Conservation (phyloP, 2,329 filamentous ascomycete species). For the Phoma herbarum region DNA sequence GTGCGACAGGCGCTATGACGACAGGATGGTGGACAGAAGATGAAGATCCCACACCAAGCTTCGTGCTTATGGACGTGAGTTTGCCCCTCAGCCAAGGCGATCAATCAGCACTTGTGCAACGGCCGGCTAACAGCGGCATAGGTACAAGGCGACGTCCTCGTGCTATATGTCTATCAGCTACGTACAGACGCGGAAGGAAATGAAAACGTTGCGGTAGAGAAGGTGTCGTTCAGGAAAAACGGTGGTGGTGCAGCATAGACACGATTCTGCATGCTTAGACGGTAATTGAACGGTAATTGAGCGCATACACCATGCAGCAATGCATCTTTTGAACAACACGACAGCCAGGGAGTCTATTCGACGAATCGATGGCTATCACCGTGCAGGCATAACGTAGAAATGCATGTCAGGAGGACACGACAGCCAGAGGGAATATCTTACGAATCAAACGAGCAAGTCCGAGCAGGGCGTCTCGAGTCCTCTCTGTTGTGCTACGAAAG, state of each 20-base stretch:
- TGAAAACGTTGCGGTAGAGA: slow-evolving; percentile 64
- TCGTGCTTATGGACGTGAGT: slow-evolving; percentile 97
- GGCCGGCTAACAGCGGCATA: slow-evolving; percentile 52
- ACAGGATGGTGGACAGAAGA: slow-evolving; percentile 66
- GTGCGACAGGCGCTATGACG: slow-evolving; percentile 71
- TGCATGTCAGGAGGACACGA: slow-evolving; percentile 4
- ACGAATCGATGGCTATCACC: slow-evolving; percentile 3
- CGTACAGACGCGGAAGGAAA: slow-evolving; percentile 61
- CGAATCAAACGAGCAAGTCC: slow-evolving; percentile 10
- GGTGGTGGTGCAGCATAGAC: slow-evolving; percentile 51
- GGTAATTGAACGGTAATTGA: slow-evolving; percentile 14
- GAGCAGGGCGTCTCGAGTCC: slow-evolving; percentile 9
- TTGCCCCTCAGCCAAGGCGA: slow-evolving; percentile 1
- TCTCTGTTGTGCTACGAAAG: slow-evolving; percentile 28
- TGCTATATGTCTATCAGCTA: slow-evolving; percentile 86
- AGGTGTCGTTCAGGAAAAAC: slow-evolving; percentile 64
- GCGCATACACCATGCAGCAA: neutral
- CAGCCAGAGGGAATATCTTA: neutral
- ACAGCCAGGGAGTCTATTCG: neutral
- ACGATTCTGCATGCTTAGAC: slow-evolving; percentile 19
- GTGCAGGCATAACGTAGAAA: slow-evolving; percentile 10
- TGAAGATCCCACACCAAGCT: slow-evolving; percentile 82
- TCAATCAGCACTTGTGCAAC: slow-evolving; percentile 4
- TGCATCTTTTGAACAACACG: slow-evolving; percentile 4
- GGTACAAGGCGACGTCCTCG: slow-evolving; percentile 96